A percentile compares a stretch with the other conserved stretches of the same genome.
Evolutionary conservation across 768 basidiomycete genomes (phyloP).

Genomic region (Pleurotus sapidus): DNA sequence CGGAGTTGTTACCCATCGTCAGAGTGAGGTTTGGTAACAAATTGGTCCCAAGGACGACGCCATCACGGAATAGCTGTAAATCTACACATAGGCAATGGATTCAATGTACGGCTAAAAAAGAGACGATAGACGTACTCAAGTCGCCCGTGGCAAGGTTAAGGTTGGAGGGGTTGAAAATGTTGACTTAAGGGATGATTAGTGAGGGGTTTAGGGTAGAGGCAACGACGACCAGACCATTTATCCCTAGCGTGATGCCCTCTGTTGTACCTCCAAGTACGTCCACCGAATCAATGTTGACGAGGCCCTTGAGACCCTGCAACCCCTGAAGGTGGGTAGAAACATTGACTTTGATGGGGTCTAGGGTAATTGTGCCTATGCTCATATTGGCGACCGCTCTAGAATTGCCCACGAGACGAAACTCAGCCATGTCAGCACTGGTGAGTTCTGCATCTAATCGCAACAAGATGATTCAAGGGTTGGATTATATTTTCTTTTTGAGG

Average conservation of each 20-base stretch:
- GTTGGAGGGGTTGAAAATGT: constrained; percentile 68
- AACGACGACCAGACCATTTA: constrained; percentile 39
- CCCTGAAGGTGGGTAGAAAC: constrained; percentile 61
- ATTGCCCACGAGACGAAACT: constrained; percentile 58
- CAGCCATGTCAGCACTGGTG: constrained; percentile 42
- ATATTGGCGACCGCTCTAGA: constrained; percentile 59
- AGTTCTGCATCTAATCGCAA: constrained; percentile 46
- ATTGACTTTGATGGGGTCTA: constrained; percentile 70
- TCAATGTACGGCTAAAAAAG: background rate
- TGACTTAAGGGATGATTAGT: constrained; percentile 31
- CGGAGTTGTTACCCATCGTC: constrained; percentile 56
- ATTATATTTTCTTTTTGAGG: background rate
- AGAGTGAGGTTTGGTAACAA: constrained; percentile 59
- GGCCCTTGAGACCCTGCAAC: constrained; percentile 55
- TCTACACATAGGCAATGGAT: constrained; percentile 26
- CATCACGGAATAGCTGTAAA: constrained; percentile 53
- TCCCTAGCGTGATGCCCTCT: constrained; percentile 55
- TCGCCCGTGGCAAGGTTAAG: constrained; percentile 62
- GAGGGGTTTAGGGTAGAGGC: too few relatives aligned
- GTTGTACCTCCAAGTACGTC: constrained; percentile 66
- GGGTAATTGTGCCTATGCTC: constrained; percentile 63
- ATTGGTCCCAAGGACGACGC: constrained; percentile 54
- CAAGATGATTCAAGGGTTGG: constrained; percentile 2
- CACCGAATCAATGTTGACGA: constrained; percentile 53
- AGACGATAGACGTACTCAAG: constrained; percentile 40